Evolutionary conservation across 148 eudicot genomes (phyloP).

Genomic region (Pharnaceum exiguum): DNA sequence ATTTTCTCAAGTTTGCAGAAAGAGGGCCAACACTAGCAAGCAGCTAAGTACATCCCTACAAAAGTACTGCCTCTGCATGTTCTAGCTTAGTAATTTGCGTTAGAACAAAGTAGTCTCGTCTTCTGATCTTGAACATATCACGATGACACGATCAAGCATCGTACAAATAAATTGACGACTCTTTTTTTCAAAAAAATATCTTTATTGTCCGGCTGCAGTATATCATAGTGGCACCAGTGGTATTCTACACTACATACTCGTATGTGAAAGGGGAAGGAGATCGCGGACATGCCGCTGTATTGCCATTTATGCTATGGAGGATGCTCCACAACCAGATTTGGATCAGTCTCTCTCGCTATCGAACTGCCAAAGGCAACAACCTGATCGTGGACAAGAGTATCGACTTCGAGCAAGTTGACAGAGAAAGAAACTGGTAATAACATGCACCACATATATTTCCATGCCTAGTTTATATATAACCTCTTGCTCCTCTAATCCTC

Average conservation of each 20-base stretch:
- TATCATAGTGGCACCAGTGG: slow-evolving; percentile 4
- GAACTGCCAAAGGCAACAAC: slow-evolving; percentile 21
- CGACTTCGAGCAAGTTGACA: slow-evolving; percentile 18
- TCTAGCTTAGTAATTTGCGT: not conserved
- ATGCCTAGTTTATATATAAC: not conserved
- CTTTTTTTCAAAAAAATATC: not conserved
- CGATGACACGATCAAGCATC: no score
- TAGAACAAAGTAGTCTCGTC: no score
- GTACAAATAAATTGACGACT: not conserved
- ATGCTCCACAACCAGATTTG: slow-evolving; percentile 17
- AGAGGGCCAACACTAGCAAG: no score
- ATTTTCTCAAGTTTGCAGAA: no score
- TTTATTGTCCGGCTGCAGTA: not conserved
- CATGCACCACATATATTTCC: not conserved
- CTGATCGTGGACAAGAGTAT: slow-evolving; percentile 6
- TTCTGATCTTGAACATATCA: no score
- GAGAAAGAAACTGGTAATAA: slow-evolving; percentile 11
- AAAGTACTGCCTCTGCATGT: not conserved
- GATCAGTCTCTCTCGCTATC: slow-evolving; percentile 32
- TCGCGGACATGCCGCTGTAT: not conserved
- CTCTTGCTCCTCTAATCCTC: not conserved
- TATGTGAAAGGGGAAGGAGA: slow-evolving; percentile 1
- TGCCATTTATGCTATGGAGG: slow-evolving; percentile 19
- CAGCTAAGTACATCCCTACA: no score
- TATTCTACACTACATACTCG: not conserved